Conservation (phyloP, 2,329 filamentous ascomycete species). For the Colletotrichum spaethianum region DNA sequence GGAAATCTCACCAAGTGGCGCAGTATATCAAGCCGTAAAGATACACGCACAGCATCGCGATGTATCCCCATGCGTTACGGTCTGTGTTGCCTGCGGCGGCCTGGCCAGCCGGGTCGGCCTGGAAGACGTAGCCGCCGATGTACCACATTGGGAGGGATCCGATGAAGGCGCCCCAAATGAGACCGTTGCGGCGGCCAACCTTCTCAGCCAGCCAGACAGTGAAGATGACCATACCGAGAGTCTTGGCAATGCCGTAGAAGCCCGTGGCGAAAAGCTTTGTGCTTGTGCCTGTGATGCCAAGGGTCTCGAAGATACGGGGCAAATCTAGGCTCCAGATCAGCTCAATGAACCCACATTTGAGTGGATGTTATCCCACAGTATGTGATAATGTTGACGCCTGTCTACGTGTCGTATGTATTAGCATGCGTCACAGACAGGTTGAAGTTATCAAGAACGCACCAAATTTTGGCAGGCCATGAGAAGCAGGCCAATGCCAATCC, state of each 20-base stretch:
- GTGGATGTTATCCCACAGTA: neutral
- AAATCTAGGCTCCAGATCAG: conserved; percentile 46
- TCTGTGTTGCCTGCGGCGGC: conserved; percentile 61
- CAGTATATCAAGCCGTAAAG: conserved; percentile 50
- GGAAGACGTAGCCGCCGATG: conserved; percentile 54
- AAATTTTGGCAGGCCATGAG: conserved; percentile 46
- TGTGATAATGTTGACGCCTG: conserved; percentile 16
- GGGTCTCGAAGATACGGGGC: conserved; percentile 53
- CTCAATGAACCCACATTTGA: neutral
- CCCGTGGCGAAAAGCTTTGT: conserved; percentile 55
- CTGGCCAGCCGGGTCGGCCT: conserved; percentile 51
- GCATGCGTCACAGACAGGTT: neutral
- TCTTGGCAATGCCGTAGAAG: conserved; percentile 56
- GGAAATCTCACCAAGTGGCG: conserved; percentile 12
- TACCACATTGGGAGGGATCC: conserved; percentile 54
- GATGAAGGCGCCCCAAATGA: conserved; percentile 59
- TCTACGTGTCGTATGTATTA: neutral
- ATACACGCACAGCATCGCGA: conserved; percentile 59
- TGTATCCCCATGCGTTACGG: conserved; percentile 55
- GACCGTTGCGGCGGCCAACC: conserved; percentile 61
- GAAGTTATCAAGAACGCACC: neutral
- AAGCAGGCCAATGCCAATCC: conserved; percentile 64
- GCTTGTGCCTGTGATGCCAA: conserved; percentile 51
- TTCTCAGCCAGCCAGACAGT: conserved; percentile 61
- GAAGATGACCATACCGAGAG: conserved; percentile 53